Base-by-base conservation (phyloP, 1,284 basidiomycete species). In the Tremellales sp. region DNA sequence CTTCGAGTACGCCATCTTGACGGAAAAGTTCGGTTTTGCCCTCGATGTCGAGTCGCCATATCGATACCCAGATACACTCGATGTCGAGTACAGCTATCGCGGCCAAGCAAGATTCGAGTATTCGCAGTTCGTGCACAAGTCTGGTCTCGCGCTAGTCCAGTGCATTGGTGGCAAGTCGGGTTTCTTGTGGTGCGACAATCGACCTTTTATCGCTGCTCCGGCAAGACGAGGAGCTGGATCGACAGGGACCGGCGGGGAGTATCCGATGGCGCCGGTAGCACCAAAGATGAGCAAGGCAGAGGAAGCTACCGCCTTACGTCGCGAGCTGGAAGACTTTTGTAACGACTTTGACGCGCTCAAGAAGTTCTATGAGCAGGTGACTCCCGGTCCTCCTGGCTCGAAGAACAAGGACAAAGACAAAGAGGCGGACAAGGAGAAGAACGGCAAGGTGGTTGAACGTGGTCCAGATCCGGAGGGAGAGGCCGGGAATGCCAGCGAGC, bases 1-100 rank as follows among this genome's bases (percentile, higher is more conserved):
- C 68, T 90, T 91, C 56, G 89, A 93, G 65, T 86, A 86, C 58
- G 83, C 84, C 2, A 78, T 93, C 13, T 78, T 93, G 31, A 80
- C 79, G 25, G 80, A 80, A 47, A 70, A 68, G 51, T 87, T 89
- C 61, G 84, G 83, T 13, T 93, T 91, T 72, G 84, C 92, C 51
- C 75, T 96, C 49, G 91, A 94, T 58, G 84, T 92, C 40, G 91
- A 94, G 74, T 85, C 86, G 0, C 80, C 79, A 5, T 79, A 81
- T 25, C 73, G 86, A 51, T 91, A 91, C 65, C 84, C 89, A 4
- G 81, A 84, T 39, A 78, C 82, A 25, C 79, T 93, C 49, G 86
- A 91, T 55, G 86, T 90, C n/a, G 78, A 85, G 37, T 96, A 96
- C 72, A 87, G 86, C 5, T 96, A 96, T 68, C 84, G 90, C 15